Evolutionary conservation across 768 basidiomycete genomes (phyloP).

Genomic region (Suillus luteus): DNA sequence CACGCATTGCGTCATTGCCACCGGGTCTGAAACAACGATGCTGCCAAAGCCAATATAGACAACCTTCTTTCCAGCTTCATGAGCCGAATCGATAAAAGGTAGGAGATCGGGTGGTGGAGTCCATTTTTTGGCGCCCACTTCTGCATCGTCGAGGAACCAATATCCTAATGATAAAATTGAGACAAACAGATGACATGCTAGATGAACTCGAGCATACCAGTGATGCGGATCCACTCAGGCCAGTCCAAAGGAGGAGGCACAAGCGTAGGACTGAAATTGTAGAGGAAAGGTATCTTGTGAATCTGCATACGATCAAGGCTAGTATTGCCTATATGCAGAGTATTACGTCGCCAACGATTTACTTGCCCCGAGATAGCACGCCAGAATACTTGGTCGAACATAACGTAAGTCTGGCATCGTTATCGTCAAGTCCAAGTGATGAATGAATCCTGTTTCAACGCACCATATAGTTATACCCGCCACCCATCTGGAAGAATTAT

Average conservation of each 20-base stretch:
- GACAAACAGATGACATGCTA: slow-evolving; percentile 11
- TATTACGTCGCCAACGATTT: slow-evolving; percentile 87
- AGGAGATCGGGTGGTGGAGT: slow-evolving; percentile 78
- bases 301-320: slow-evolving; percentile 95
- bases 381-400: slow-evolving; percentile 99
- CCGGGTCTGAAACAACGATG: slow-evolving; percentile 95
- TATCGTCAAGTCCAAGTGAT: slow-evolving; percentile 11
- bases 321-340: slow-evolving; percentile 75
- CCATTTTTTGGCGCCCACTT: slow-evolving; percentile 90
- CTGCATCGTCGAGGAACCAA: slow-evolving; percentile 95
- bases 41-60: slow-evolving; percentile 98
- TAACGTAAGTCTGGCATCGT: slow-evolving; percentile 73
- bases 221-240: slow-evolving; percentile 98
- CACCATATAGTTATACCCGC: slow-evolving; percentile 98
- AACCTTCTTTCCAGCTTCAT: slow-evolving; percentile 76
- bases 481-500: slow-evolving; percentile 73
- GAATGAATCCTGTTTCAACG: slow-evolving; percentile 19
- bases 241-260: slow-evolving; percentile 96
- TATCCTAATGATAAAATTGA: slow-evolving; percentile 59
- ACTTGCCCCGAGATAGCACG: slow-evolving; percentile 91
- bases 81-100: slow-evolving; percentile 81
- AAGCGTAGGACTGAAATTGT: slow-evolving; percentile 91
- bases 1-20: slow-evolving; percentile 87
- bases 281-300: slow-evolving; percentile 96
- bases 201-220: slow-evolving; percentile 49